Evolutionary conservation across 352 stramenopile species (phyloP).

Genomic region (Lagenidium sp.): DNA sequence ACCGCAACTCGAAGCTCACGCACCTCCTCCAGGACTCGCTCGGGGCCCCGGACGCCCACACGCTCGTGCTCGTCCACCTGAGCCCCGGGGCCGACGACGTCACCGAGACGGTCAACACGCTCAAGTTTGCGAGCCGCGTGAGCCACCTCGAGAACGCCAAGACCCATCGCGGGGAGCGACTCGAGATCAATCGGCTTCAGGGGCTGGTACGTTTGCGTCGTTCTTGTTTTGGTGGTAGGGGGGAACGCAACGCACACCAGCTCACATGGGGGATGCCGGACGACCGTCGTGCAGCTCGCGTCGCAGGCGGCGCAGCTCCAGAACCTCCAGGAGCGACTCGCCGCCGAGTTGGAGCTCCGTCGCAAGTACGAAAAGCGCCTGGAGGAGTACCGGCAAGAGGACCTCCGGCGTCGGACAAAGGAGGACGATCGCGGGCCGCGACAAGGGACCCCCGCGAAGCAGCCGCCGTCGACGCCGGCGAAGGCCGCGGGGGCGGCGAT

Average conservation of each 20-base stretch:
- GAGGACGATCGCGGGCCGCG: constrained; percentile 22
- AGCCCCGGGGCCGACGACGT: constrained; percentile 35
- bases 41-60: constrained; percentile 24
- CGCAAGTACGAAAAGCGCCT: constrained; percentile 72
- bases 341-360: constrained; percentile 45
- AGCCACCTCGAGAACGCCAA: constrained; percentile 29
- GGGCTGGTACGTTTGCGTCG: constrained; percentile 42
- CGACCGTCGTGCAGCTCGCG: constrained; percentile 31
- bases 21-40: constrained; percentile 76
- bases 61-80: constrained; percentile 60
- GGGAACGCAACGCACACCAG: no score
- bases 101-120: constrained; percentile 63
- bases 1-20: constrained; percentile 81
- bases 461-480: not conserved
- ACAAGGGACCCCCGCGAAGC: constrained; percentile 1
- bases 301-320: constrained; percentile 59
- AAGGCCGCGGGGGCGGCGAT: not conserved
- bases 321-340: constrained; percentile 56
- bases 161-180: constrained; percentile 34
- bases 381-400: constrained; percentile 64
- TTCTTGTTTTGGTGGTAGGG: no score
- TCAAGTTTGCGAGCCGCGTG: constrained; percentile 68
- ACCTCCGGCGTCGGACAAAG: constrained; percentile 32
- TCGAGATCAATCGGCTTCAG: constrained; percentile 52
- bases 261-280: no score